Evolutionary conservation across 192 early-diverging fungal species (phyloP).

Genomic region (Martensiomyces pterosporus): DNA sequence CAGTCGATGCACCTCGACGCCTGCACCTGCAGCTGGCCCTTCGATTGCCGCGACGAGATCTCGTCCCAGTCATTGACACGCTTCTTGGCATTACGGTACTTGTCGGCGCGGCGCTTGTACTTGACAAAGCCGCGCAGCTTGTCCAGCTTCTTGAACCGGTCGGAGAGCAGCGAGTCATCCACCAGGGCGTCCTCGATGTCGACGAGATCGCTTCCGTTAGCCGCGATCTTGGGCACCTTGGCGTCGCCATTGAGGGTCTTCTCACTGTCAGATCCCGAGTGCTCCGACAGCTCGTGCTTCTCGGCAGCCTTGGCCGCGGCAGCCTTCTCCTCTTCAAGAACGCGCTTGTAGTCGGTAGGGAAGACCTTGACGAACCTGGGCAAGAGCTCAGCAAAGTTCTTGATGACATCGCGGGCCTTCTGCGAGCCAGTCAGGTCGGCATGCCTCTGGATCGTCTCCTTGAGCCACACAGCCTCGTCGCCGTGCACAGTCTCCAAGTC

Average conservation of each 20-base stretch:
- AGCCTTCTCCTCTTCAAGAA: constrained; percentile 63
- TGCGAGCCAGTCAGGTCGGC: constrained; percentile 74
- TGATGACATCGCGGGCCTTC: constrained; percentile 65
- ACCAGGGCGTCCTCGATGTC: constrained; percentile 89
- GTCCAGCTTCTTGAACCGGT: constrained; percentile 72
- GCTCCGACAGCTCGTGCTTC: background rate
- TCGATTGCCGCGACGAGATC: constrained; percentile 83
- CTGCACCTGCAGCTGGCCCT: constrained; percentile 81
- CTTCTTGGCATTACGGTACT: constrained; percentile 78
- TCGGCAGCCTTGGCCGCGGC: constrained; percentile 19
- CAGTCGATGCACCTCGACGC: constrained; percentile 98
- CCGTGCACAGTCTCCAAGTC: constrained; percentile 74
- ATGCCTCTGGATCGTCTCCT: constrained; percentile 78
- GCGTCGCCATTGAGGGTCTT: constrained; percentile 35
- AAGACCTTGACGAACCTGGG: constrained; percentile 91
- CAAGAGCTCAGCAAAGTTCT: constrained; percentile 64
- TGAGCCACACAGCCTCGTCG: constrained; percentile 73
- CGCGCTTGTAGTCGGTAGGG: constrained; percentile 86
- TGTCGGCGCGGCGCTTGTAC: constrained; percentile 85
- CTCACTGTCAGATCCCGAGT: constrained; percentile 18
- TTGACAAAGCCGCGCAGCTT: constrained; percentile 94
- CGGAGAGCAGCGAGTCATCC: constrained; percentile 69
- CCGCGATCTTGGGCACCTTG: constrained; percentile 29
- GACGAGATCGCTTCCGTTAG: constrained; percentile 60
- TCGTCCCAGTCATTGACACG: constrained; percentile 91